These are phyloP conservation scores for Dalbergia cochinchinensis DNA, from an alignment of 306 rosid genomes.

Conservation along the genomic window DNA sequence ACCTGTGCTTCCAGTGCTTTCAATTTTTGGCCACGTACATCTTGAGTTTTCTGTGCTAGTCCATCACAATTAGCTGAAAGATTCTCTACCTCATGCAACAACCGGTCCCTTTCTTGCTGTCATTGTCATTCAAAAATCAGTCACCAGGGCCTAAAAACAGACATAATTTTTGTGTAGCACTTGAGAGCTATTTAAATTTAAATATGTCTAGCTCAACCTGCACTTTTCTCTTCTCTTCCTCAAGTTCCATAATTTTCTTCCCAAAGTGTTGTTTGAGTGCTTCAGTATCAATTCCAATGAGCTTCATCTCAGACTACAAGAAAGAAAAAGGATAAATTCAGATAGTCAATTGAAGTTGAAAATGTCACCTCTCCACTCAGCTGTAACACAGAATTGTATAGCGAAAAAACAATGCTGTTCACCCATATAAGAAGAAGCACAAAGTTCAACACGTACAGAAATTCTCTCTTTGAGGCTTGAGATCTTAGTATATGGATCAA, in stretches of 20 bases:
- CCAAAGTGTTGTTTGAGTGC: conserved; percentile 74
- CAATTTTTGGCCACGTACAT: conserved; percentile 66
- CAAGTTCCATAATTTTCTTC: conserved; percentile 77
- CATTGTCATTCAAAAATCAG: conserved; percentile 47
- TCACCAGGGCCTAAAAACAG: conserved; percentile 35
- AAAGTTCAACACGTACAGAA: conserved; percentile 11
- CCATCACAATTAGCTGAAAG: conserved; percentile 68
- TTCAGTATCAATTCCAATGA: conserved; percentile 65
- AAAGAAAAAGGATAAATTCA: conserved; percentile 20
- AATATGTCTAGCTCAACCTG: conserved; percentile 60
- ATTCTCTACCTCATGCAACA: conserved; percentile 75
- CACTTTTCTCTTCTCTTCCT: conserved; percentile 78
- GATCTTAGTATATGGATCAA: conserved; percentile 10
- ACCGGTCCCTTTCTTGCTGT: conserved; percentile 79
- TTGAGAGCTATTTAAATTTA: conserved; percentile 35
- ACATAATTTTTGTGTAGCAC: conserved; percentile 5
- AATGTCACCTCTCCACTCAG: conserved; percentile 29
- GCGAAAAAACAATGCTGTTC: conserved; percentile 6
- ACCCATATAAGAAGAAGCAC: background rate
- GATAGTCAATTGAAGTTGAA: conserved; percentile 29
- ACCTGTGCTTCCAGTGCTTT: conserved; percentile 80
- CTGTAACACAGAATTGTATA: conserved; percentile 29
- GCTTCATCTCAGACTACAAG: conserved; percentile 81
- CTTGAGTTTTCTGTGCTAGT: conserved; percentile 62
- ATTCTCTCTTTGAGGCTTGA: conserved; percentile 10